Evolutionary conservation across 805 yeast genomes (phyloP).

Genomic region (Alloascoidea hylecoeti): DNA sequence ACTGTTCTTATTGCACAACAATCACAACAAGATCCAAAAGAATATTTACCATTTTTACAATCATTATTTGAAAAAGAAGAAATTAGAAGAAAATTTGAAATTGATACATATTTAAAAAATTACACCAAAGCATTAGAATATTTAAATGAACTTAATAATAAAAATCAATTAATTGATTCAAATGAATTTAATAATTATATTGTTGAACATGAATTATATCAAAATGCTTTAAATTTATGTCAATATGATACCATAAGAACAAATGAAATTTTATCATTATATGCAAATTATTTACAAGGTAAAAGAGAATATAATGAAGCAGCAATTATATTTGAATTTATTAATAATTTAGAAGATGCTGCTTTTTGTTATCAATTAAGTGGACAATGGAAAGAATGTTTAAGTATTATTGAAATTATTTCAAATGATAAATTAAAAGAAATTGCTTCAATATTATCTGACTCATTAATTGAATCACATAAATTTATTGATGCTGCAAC

Average conservation of each 20-base stretch:
- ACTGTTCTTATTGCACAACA: constrained; percentile 85
- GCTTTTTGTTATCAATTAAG: constrained; percentile 55
- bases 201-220: constrained; percentile 53
- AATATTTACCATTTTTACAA: constrained; percentile 85
- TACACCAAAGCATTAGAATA: constrained; percentile 56
- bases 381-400: constrained; percentile 77
- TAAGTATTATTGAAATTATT: constrained; percentile 36
- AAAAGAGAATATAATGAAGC: constrained; percentile 57
- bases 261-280: constrained; percentile 36
- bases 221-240: constrained; percentile 50
- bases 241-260: constrained; percentile 38
- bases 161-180: constrained; percentile 19
- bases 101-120: constrained; percentile 67
- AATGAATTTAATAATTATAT: constrained; percentile 59
- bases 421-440: constrained; percentile 24
- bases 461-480: constrained; percentile 43
- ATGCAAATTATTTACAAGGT: constrained; percentile 47
- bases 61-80: constrained; percentile 54
- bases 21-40: constrained; percentile 96
- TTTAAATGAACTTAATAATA: constrained; percentile 32
- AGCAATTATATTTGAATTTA: constrained; percentile 62
- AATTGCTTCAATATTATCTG: constrained; percentile 46
- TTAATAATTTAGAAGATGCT: constrained; percentile 44
- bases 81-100: constrained; percentile 53
- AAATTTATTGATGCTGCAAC: constrained; percentile 71